Percentiles rank a stretch among this genome's conserved stretches.
These are phyloP conservation scores for Melaleuca alternifolia DNA, from an alignment of 345 rosid genomes.

Conservation along the genomic window DNA sequence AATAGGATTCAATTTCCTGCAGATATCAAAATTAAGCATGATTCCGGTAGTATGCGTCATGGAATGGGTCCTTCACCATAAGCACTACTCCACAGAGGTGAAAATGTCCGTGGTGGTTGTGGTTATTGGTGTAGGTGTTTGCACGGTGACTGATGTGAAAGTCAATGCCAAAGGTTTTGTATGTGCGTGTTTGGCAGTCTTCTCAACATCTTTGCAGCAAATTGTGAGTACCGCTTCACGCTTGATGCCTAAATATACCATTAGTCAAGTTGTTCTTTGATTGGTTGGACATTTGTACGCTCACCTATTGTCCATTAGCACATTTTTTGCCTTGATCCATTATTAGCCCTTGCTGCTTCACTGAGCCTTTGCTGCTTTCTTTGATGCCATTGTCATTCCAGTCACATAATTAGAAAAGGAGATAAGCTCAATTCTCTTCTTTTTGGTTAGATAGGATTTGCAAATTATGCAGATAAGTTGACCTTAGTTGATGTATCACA, in stretches of 20 bases:
- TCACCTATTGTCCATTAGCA: neutral
- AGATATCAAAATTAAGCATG: conserved; percentile 96
- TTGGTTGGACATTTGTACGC: neutral
- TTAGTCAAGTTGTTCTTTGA: neutral
- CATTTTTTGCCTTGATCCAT: neutral
- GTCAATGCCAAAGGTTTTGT: conserved; percentile 87
- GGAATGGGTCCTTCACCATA: conserved; percentile 92
- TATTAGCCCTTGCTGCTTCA: neutral
- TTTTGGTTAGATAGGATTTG: neutral
- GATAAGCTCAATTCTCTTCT: neutral
- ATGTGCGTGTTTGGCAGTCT: conserved; percentile 78
- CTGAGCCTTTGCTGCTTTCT: neutral
- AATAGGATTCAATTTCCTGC: neutral
- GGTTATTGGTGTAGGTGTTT: conserved; percentile 84
- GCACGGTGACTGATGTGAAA: conserved; percentile 93
- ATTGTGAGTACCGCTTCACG: conserved; percentile 45
- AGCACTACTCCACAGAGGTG: conserved; percentile 69
- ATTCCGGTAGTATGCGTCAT: conserved; percentile 89
- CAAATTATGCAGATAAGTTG: neutral
- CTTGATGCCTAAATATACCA: neutral
- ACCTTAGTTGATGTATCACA: neutral
- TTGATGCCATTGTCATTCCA: neutral
- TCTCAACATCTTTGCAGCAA: conserved; percentile 87
- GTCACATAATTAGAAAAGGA: neutral
- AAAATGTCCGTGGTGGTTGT: conserved; percentile 75